Conservation (phyloP, 768 basidiomycete genomes). For the Pleurotus eryngii region DNA sequence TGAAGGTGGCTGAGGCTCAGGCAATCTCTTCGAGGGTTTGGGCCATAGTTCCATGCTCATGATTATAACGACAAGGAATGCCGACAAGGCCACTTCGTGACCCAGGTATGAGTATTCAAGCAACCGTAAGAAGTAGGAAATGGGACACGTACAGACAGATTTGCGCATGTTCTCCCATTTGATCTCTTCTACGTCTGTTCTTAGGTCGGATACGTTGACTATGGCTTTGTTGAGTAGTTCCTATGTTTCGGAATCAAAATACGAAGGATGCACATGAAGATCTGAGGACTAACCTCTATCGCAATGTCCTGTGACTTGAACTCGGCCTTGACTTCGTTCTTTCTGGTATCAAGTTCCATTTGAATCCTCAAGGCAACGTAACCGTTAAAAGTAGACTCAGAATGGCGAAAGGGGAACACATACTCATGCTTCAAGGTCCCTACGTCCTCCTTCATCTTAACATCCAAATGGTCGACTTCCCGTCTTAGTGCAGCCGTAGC, state of each 20-base stretch:
- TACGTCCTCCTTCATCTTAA: constrained; percentile 93
- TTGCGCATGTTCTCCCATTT: constrained; percentile 89
- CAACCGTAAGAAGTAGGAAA: background rate
- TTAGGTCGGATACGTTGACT: constrained; percentile 71
- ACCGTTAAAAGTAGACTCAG: background rate
- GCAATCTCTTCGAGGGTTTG: constrained; percentile 25
- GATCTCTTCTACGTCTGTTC: constrained; percentile 78
- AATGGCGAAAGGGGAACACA: constrained; percentile 25
- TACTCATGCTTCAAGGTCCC: constrained; percentile 90
- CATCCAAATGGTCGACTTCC: constrained; percentile 81
- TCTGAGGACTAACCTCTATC: constrained; percentile 59
- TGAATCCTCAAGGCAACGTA: constrained; percentile 60
- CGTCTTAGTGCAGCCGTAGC: constrained; percentile 73
- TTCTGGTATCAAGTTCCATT: constrained; percentile 93
- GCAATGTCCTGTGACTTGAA: constrained; percentile 79
- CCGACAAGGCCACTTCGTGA: constrained; percentile 53
- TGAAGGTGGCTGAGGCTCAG: constrained; percentile 21
- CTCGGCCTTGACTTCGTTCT: constrained; percentile 85
- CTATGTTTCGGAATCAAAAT: constrained; percentile 30
- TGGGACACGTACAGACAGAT: constrained; percentile 59
- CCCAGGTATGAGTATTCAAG: constrained; percentile 3
- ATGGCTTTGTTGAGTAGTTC: constrained; percentile 74
- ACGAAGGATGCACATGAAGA: no score
- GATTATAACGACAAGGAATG: constrained; percentile 68
- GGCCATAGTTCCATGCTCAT: constrained; percentile 66